phyloP scores from a whole-genome alignment of 23 red algal species.

The Chondrus crispus region DNA sequence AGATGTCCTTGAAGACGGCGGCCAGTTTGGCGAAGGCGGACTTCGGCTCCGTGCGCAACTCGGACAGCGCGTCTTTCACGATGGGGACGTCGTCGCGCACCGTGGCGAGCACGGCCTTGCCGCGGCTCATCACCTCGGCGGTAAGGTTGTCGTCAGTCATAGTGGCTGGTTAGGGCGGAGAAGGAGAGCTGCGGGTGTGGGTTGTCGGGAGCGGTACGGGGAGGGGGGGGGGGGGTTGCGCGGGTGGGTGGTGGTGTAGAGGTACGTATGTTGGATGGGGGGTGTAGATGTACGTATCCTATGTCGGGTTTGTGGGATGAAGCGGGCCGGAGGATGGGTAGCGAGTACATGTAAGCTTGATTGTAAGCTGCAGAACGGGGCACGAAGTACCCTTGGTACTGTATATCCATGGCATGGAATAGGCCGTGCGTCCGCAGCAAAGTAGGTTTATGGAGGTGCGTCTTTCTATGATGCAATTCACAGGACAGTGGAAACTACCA shows the following conservation, averaged over 20 bases:
- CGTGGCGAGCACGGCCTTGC: not conserved
- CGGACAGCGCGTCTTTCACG: not conserved
- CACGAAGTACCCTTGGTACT: too few species aligned
- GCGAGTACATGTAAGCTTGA: too few species aligned
- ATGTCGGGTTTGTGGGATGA: not conserved
- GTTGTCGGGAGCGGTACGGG: not conserved
- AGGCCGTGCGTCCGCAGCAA: too few species aligned
- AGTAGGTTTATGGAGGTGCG: too few species aligned
- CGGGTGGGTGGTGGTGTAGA: not conserved
- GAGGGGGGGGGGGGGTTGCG: not conserved
- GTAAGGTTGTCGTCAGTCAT: not conserved
- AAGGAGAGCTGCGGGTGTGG: not conserved
- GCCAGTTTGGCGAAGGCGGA: not conserved
- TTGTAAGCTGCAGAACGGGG: too few species aligned
- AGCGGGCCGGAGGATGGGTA: too few species aligned
- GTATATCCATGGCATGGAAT: too few species aligned
- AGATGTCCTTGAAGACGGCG: not conserved
- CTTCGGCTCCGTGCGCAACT: not conserved
- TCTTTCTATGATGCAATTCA: too few species aligned
- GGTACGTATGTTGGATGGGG: not conserved
- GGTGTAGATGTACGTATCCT: not conserved
- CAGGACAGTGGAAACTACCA: too few species aligned
- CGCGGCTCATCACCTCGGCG: not conserved
- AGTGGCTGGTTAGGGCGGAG: not conserved
- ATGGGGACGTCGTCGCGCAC: not conserved